Percentiles rank a stretch among this genome's conserved stretches.
Evolutionary conservation across 108 stramenopile species (phyloP).

Genomic region (Cyclotella choctawhatcheeana): DNA sequence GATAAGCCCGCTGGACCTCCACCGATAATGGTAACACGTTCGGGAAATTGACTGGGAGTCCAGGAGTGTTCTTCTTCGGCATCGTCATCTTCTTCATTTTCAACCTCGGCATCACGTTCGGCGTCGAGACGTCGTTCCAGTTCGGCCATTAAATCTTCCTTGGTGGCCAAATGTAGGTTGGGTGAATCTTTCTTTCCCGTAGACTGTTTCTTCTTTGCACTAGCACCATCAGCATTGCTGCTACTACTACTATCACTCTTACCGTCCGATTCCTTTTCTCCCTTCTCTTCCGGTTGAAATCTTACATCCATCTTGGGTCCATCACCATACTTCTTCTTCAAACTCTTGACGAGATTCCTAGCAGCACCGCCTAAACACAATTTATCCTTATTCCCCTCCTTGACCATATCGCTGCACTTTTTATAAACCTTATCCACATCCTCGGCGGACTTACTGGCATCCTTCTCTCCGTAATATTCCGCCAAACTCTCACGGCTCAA

Average conservation of each 20-base stretch:
- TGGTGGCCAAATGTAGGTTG: conserved; percentile 83
- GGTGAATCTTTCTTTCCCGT: conserved; percentile 39
- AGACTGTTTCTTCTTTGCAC: conserved; percentile 15
- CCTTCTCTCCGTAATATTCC: conserved; percentile 74
- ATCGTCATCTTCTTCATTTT: conserved; percentile 76
- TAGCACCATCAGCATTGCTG: conserved; percentile 14
- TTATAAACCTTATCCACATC: conserved; percentile 81
- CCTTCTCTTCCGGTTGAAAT: conserved; percentile 54
- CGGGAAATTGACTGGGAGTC: conserved; percentile 61
- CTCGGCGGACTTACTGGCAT: conserved; percentile 63
- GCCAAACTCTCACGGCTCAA: conserved; percentile 59
- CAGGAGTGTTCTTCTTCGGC: conserved; percentile 75
- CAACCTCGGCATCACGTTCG: conserved; percentile 77
- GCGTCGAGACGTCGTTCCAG: conserved; percentile 83
- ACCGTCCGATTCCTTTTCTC: conserved; percentile 33
- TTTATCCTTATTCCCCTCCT: conserved; percentile 49
- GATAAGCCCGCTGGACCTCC: conserved; percentile 92
- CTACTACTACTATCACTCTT: conserved; percentile 4
- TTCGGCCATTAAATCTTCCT: conserved; percentile 80
- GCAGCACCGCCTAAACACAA: conserved; percentile 81
- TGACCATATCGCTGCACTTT: conserved; percentile 78
- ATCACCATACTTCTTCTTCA: conserved; percentile 88
- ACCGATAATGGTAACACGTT: conserved; percentile 90
- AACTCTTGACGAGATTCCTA: conserved; percentile 69
- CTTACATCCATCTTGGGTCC: conserved; percentile 60